phyloP scores from a whole-genome alignment of 768 basidiomycete genomes.

The Cystoderma amianthinum region DNA sequence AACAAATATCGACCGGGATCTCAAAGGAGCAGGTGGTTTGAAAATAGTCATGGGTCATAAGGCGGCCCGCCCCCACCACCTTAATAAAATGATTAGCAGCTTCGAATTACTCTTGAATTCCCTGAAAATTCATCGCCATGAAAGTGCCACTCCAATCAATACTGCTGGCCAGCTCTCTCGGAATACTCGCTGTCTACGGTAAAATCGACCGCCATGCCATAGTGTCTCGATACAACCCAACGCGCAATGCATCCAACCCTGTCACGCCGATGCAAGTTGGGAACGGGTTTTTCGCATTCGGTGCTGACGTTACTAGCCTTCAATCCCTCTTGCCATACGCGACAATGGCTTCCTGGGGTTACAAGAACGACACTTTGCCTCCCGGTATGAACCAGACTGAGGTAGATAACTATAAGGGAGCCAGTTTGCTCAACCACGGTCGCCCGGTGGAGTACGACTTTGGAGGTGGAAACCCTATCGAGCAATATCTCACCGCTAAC shows the following conservation, averaged over 20 bases:
- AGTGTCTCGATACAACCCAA: constrained; percentile 44
- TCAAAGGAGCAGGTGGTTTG: too few species aligned
- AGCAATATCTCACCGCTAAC: constrained; percentile 52
- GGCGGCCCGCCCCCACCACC: too few species aligned
- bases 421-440: constrained; percentile 44
- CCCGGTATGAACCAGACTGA: constrained; percentile 31
- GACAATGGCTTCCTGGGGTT: constrained; percentile 53
- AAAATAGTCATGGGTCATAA: too few species aligned
- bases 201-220: constrained; percentile 36
- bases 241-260: constrained; percentile 35
- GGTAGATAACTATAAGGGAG: constrained; percentile 39
- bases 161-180: too few species aligned
- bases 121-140: too few species aligned
- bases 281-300: constrained; percentile 58
- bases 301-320: constrained; percentile 49
- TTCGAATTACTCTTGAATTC: too few species aligned
- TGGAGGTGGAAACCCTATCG: constrained; percentile 26
- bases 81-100: too few species aligned
- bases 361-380: constrained; percentile 54
- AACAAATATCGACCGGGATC: too few species aligned
- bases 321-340: constrained; percentile 52
- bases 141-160: too few species aligned
- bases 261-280: constrained; percentile 53
- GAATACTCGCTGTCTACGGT: not conserved
- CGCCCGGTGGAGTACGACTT: constrained; percentile 44